phyloP scores from a whole-genome alignment of 768 basidiomycete genomes.

The Leccinum uliginosum region DNA sequence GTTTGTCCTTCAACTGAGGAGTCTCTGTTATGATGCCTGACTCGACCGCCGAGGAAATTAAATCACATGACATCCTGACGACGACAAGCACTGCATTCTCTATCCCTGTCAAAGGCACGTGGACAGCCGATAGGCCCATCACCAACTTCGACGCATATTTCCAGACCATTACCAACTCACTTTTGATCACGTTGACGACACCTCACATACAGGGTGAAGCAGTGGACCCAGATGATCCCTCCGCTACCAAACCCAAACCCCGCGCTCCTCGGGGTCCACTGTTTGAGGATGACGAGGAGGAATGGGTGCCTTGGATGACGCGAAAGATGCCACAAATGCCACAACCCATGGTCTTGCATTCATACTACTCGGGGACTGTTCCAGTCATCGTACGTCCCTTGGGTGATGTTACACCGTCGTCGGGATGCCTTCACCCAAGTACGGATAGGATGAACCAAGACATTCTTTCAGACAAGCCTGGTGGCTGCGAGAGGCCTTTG shows the following conservation, averaged over 20 bases:
- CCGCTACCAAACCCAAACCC: neutral
- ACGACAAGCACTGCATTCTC: neutral
- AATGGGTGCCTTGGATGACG: slow-evolving; percentile 8
- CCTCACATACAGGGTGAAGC: neutral
- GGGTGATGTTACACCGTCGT: neutral
- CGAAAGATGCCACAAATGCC: neutral
- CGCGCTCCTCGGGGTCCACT: neutral
- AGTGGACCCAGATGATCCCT: neutral
- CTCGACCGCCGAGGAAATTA: neutral
- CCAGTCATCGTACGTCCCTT: neutral
- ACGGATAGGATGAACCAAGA: neutral
- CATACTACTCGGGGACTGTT: neutral
- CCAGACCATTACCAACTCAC: neutral
- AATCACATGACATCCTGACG: neutral
- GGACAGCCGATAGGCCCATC: neutral
- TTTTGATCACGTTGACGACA: neutral
- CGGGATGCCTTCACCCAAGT: neutral
- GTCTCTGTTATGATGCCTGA: neutral
- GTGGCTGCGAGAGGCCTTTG: neutral
- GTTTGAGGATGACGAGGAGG: slow-evolving; percentile 4
- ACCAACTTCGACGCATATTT: slow-evolving; percentile 3
- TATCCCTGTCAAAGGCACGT: neutral
- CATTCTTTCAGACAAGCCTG: neutral
- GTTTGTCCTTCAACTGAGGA: neutral
- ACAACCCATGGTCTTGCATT: neutral